phyloP scores from a whole-genome alignment of 495 filamentous ascomycete species.

The Podospora anserina region DNA sequence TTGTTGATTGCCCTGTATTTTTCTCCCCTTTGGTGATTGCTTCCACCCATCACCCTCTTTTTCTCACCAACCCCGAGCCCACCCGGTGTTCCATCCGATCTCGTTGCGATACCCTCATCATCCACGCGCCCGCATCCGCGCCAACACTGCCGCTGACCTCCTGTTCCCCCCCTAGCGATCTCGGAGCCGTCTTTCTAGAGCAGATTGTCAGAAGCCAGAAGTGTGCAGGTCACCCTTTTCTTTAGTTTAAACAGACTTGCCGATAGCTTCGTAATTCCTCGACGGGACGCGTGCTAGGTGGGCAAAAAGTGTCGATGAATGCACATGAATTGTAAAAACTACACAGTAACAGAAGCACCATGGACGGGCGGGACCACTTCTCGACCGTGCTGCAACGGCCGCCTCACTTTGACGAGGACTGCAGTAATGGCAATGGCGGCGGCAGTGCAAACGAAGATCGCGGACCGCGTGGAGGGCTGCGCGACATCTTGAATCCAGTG shows the following conservation, averaged over 20 bases:
- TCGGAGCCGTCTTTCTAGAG: slow-evolving; percentile 7
- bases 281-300: slow-evolving; percentile 16
- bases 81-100: slow-evolving; percentile 12
- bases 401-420: slow-evolving; percentile 40
- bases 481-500: slow-evolving; percentile 41
- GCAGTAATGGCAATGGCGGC: slow-evolving; percentile 29
- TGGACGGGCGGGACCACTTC: slow-evolving; percentile 38
- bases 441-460: slow-evolving; percentile 30
- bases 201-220: background rate
- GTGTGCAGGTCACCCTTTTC: slow-evolving; percentile 4
- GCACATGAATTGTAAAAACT: slow-evolving; percentile 27
- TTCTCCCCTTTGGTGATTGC: background rate
- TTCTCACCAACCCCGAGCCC: background rate
- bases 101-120: slow-evolving; percentile 21
- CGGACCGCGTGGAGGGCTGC: slow-evolving; percentile 31
- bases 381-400: slow-evolving; percentile 47
- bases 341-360: slow-evolving; percentile 16
- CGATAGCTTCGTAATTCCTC: slow-evolving; percentile 5
- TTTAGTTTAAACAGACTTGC: slow-evolving; percentile 1
- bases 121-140: background rate
- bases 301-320: slow-evolving; percentile 27
- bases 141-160: background rate
- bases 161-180: background rate
- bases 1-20: slow-evolving; percentile 4
- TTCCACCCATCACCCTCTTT: background rate